Base-by-base conservation (phyloP, 2,329 filamentous ascomycete species). In the Cladosporium cucumerinum region DNA sequence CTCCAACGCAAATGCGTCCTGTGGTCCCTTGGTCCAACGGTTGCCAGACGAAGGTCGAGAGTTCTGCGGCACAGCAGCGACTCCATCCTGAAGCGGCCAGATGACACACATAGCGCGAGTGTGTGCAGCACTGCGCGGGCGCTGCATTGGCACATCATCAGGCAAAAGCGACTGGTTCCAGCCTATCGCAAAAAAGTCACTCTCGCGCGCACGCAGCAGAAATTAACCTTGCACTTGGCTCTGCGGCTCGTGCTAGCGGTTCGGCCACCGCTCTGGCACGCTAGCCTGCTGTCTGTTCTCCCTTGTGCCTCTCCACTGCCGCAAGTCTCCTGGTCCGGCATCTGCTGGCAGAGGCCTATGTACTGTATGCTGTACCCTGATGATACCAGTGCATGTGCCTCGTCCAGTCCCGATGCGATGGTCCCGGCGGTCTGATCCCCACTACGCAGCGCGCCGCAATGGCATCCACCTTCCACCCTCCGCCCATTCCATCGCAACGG, bases 171-270 rank as follows among this genome's bases (percentile, higher is more conserved):
- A 57, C 54, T 39, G n/a, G 52, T 43, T 61, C 46, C 59, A 48
- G 48, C 59, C 59, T 61, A 61, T 61, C 18, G 46, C 46, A 61
- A 23, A 61, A 61, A 61, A 61, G 59, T 48, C 32, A 48, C 57
- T 60, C 57, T 57, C 5, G 54, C 54, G 54, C 34, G 39, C 39
- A 54, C 51, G 51, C 51, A 54, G 26, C 48, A 61, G 21, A 39
- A 52, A 61, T 61, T 61, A 61, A 34, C 46, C 59, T 61, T 52
- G n/a, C 46, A 25, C 30, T 54, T 52, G 46, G 26, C 58, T 61
- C 59, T 61, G 59, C 59, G 59, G 59, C 59, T 61, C 59, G 59
- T 52, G 59, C 48, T 61, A 46, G 58, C 58, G 54, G 46, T 61
- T 49, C 57, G 57, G 57, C 57, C 57, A 59, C 26, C 36, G 57